phyloP scores from a whole-genome alignment of 768 basidiomycete species.

The Tephrocybe sp. region DNA sequence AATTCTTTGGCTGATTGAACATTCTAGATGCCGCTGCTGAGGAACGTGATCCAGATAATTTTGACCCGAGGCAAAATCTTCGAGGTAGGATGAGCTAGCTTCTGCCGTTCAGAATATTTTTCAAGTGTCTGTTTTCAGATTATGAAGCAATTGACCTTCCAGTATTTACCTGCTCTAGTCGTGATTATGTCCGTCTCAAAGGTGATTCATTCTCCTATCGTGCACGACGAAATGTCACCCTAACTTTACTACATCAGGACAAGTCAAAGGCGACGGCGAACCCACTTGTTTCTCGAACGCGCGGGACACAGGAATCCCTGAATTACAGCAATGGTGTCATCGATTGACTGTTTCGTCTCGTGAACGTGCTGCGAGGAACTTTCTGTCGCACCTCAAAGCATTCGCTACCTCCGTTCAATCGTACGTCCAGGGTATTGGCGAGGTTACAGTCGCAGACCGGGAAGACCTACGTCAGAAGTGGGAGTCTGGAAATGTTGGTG shows the following conservation, averaged over 20 bases:
- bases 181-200: conserved; percentile 59
- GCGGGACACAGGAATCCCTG: conserved; percentile 56
- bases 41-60: conserved; percentile 53
- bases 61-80: conserved; percentile 48
- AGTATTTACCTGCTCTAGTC: conserved; percentile 58
- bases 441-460: conserved; percentile 51
- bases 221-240: not conserved
- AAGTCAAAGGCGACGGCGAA: conserved; percentile 60
- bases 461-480: conserved; percentile 47
- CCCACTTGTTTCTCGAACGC: conserved; percentile 51
- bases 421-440: conserved; percentile 50
- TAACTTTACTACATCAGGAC: conserved; percentile 32
- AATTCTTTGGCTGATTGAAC: not conserved
- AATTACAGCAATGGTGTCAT: conserved; percentile 57
- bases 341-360: conserved; percentile 51
- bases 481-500: conserved; percentile 38
- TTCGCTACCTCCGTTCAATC: conserved; percentile 46
- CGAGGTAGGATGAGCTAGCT: conserved; percentile 35
- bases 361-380: conserved; percentile 41
- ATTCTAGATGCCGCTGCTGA: conserved; percentile 51
- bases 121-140: conserved; percentile 31
- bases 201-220: conserved; percentile 23
- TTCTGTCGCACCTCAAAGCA: conserved; percentile 44
- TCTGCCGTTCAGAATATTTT: not conserved
- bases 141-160: conserved; percentile 60